Evolutionary conservation across 257 asterid genomes (phyloP).

Genomic region (Perilla frutescens): DNA sequence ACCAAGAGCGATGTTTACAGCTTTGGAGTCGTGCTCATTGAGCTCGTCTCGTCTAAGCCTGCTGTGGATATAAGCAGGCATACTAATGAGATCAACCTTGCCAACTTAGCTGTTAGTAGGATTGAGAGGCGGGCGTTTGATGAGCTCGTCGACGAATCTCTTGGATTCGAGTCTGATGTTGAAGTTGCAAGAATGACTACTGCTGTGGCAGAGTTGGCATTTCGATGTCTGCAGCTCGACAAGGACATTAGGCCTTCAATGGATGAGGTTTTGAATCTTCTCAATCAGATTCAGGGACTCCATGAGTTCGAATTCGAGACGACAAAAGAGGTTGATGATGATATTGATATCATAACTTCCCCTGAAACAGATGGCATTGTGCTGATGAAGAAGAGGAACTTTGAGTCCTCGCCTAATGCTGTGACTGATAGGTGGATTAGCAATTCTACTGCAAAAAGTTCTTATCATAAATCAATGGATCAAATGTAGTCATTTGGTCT

Average conservation of each 20-base stretch:
- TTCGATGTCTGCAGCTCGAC: constrained; percentile 55
- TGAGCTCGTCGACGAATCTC: constrained; percentile 51
- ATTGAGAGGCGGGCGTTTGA: constrained; percentile 46
- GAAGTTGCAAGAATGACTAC: constrained; percentile 50
- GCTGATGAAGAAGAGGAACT: constrained; percentile 35
- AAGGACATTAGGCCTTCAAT: constrained; percentile 61
- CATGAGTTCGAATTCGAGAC: constrained; percentile 13
- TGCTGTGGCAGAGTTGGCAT: constrained; percentile 58
- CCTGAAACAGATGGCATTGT: constrained; percentile 48
- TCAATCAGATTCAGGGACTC: constrained; percentile 40
- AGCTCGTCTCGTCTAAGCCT: constrained; percentile 59
- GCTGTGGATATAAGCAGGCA: constrained; percentile 59
- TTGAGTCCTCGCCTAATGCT: constrained; percentile 43
- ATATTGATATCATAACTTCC: constrained; percentile 16
- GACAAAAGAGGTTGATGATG: background rate
- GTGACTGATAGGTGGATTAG: constrained; percentile 49
- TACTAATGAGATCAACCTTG: constrained; percentile 55
- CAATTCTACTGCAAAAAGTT: constrained; percentile 40
- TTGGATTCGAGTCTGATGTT: constrained; percentile 47
- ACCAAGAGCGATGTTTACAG: constrained; percentile 64
- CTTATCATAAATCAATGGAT: background rate
- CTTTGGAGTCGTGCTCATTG: constrained; percentile 66
- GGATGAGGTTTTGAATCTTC: constrained; percentile 49
- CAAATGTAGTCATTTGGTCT: background rate
- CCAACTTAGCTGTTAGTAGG: constrained; percentile 50